phyloP scores from a whole-genome alignment of 805 yeast species.

The Sugiyamaella chiloensis region DNA sequence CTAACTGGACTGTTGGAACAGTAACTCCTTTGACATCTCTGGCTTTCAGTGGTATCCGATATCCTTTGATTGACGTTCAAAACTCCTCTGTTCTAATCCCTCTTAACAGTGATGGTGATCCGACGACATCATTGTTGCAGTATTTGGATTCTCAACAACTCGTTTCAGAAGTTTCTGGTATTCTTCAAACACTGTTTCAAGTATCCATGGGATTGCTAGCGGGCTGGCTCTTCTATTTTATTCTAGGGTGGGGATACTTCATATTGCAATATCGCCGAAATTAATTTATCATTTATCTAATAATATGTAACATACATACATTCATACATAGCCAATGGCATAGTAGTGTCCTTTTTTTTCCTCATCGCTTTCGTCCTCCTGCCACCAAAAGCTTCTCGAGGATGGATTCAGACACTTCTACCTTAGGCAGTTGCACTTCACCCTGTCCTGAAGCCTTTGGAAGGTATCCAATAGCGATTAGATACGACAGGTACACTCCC shows the following conservation, averaged over 20 bases:
- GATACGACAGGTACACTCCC: conserved; percentile 76
- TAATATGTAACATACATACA: too few relatives aligned
- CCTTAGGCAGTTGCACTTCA: conserved; percentile 48
- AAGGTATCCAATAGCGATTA: conserved; percentile 76
- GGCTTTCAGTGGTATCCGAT: not conserved
- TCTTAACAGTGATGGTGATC: too few relatives aligned
- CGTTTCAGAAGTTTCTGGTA: too few relatives aligned
- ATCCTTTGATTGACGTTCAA: not conserved
- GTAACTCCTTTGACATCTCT: not conserved
- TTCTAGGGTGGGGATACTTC: conserved; percentile 58
- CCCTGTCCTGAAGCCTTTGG: conserved; percentile 47
- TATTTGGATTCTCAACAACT: too few relatives aligned
- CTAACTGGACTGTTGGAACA: not conserved
- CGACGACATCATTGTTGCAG: too few relatives aligned
- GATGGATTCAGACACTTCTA: conserved; percentile 37
- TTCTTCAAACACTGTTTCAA: too few relatives aligned
- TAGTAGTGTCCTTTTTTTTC: too few relatives aligned
- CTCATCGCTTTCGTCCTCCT: conserved; percentile 42
- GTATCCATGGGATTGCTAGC: not conserved
- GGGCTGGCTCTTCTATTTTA: not conserved
- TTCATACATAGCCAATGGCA: conserved; percentile 2
- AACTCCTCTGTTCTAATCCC: too few relatives aligned
- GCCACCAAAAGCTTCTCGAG: conserved; percentile 34
- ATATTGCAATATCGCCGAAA: too few relatives aligned
- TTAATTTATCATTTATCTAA: too few relatives aligned